phyloP scores from a whole-genome alignment of 2,329 filamentous ascomycete species.

The Claviceps cyperi region DNA sequence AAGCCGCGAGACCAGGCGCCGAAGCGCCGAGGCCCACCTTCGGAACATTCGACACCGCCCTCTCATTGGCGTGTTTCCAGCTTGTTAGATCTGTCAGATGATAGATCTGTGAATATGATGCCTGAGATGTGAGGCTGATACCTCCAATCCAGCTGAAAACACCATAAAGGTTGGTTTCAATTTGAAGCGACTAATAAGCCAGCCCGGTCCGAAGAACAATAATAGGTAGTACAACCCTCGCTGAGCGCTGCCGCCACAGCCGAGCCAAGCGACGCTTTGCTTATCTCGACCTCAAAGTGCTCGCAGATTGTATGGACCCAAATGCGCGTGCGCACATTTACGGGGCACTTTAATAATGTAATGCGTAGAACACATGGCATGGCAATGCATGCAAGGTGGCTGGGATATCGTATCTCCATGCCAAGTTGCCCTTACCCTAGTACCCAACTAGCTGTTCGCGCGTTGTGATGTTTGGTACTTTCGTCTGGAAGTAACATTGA shows the following conservation, averaged over 20 bases:
- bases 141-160: background rate
- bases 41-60: background rate
- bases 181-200: background rate
- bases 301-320: background rate
- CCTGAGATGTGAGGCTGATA: too few species aligned
- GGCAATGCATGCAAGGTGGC: background rate
- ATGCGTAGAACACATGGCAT: too few species aligned
- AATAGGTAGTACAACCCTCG: background rate
- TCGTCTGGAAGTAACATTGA: too few species aligned
- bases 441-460: background rate
- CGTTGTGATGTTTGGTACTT: background rate
- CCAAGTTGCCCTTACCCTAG: background rate
- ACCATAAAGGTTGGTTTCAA: background rate
- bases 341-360: background rate
- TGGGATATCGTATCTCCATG: background rate
- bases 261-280: background rate
- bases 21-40: background rate
- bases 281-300: background rate
- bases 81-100: too few species aligned
- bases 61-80: background rate
- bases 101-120: too few species aligned
- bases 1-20: constrained; percentile 1
- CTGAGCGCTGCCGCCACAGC: background rate
- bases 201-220: background rate
- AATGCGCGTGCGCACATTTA: background rate